Evolutionary conservation across 805 yeast species (phyloP), one percentile per base, ranked within the genome.

Genomic region (Barnettozyma sucrosica): DNA sequence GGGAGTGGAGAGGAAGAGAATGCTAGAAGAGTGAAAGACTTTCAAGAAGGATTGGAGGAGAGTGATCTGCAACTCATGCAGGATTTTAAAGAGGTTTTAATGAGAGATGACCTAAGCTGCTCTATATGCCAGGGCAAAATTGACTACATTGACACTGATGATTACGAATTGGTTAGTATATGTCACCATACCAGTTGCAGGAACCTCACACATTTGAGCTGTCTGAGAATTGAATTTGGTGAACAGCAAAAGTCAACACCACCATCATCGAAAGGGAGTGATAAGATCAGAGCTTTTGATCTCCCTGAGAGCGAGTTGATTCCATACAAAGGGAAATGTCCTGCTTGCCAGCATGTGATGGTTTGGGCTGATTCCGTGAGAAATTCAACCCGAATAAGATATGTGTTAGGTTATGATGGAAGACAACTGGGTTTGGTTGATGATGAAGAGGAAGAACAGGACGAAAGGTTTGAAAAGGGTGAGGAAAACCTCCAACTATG

Each of bases 181-280:
- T 75, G 79, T 36, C 52, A 59, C 30, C 53, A 61, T 32, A 48
- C 50, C 2, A 44, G 45, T 3, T 76, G 80, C 51, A 47, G 55
- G 2, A 52, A 52, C 19, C 51, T 64, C 2, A 55, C 64, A 7
- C 80, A 76, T 56, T 52, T 76, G 30, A 25, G 55, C 1, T 76
- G 81, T 52, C 46, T 73, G 6, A 67, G 69, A n/a, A 46, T 53
- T 3, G 43, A 45, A 2, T 60, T 59, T 30, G 25, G 25, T 16
- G 44, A 45, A 13, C 41, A 43, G 21, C 20, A 14, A 44, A 45
- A 19, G 9, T 8, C 16, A 14, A 11, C 18, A 7, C 32, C 24
- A 1, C 33, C 10, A 3, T 13, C 21, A 23, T 20, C 37, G 16
- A 14, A 16, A 13, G 33, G n/a, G 20, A 45, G 36, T 32, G 21